phyloP scores from a whole-genome alignment of 2,329 filamentous ascomycete genomes.

The Fusarium sp. region DNA sequence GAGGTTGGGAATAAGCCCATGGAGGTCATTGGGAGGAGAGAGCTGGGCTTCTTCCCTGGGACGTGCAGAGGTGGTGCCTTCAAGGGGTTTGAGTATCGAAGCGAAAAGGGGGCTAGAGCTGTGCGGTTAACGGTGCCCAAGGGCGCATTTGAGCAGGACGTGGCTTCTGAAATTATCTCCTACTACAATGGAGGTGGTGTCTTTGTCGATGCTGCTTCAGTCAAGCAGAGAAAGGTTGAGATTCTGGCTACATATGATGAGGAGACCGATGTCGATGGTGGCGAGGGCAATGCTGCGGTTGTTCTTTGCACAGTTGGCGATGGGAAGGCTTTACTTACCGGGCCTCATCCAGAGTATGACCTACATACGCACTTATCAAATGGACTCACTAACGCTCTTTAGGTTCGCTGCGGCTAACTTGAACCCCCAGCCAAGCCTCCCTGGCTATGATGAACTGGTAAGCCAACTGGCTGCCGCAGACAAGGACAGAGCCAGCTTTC shows the following conservation, averaged over 20 bases:
- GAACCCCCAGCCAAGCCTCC: constrained; percentile 73
- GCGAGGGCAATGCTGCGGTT: constrained; percentile 79
- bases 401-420: constrained; percentile 89
- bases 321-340: constrained; percentile 83
- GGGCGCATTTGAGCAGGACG: constrained; percentile 66
- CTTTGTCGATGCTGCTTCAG: constrained; percentile 82
- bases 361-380: not conserved
- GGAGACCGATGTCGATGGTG: constrained; percentile 80
- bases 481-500: constrained; percentile 76
- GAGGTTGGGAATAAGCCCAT: constrained; percentile 83
- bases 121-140: constrained; percentile 75
- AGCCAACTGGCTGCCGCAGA: constrained; percentile 77
- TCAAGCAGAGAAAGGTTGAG: constrained; percentile 76
- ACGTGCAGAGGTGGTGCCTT: constrained; percentile 89
- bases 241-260: constrained; percentile 85
- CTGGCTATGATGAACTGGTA: constrained; percentile 79
- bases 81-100: constrained; percentile 89
- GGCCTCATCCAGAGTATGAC: constrained; percentile 88
- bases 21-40: constrained; percentile 87
- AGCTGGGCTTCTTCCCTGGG: constrained; percentile 90
- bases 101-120: constrained; percentile 85
- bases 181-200: constrained; percentile 97
- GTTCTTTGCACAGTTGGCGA: constrained; percentile 87
- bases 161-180: constrained; percentile 74
- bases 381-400: constrained; percentile 1